Evolutionary conservation across 148 eudicot species (phyloP), one percentile per base, ranked within the genome.

Genomic region (Vaccinium corymbosum): DNA sequence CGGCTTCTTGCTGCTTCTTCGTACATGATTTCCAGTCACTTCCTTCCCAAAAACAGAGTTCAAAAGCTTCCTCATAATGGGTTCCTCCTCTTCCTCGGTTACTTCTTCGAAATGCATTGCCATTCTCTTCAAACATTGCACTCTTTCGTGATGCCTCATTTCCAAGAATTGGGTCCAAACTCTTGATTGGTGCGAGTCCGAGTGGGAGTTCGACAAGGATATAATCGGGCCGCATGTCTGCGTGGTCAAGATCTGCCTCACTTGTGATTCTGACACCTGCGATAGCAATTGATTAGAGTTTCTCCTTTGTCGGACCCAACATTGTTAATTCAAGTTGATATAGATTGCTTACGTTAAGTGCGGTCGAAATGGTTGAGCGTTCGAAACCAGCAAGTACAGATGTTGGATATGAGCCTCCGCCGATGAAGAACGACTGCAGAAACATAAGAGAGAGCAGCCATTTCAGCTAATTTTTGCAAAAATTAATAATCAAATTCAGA

Each of bases 371-470:
- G 0, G 97, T 94, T 38, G 80, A 72, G 62, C 52, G 86, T 79
- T 92, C 97, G 74, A 96, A 96, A 49, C 98, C 98, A 51, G 94
- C 85, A 74, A 96, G 61, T 0, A 94, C 85, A 1, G 98, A 91
- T 0, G 85, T 89, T 20, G 98, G 98, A 84, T 93, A 42, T 0
- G 83, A 51, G 80, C 98, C 98, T 79, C 98, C 98, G 3, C 95
- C 97, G 25, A 96, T 73, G 87, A 87, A 96, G 97, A 93, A 96
- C 80, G 97, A 87, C 98, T 94, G 93, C 90, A 88, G 38, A 68
- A 4, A 74, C 4, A 49, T 9, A 25, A 7, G 25, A 22, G 13
- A 77, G 17, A 35, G 35, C 22, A 74, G 17, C 3, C 78, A 38
- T 17, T 74, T 42, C 52, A 10, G 27, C 6, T 19, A 75, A 75